Conservation (phyloP, 2,329 filamentous ascomycete genomes). For the Fusarium phyllophilum region DNA sequence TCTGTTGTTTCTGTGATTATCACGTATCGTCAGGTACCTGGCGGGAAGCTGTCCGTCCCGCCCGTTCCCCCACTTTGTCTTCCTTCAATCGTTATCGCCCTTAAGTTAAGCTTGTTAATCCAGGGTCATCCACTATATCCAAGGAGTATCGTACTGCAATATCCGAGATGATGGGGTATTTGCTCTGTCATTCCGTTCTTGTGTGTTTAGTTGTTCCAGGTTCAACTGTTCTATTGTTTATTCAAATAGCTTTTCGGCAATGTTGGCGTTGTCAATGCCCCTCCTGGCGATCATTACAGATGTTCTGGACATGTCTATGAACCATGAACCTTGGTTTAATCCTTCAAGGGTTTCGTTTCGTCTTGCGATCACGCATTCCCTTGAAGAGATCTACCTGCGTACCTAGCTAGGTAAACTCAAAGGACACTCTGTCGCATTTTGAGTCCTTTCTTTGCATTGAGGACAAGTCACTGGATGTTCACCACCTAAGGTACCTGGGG, state of each 20-base stretch:
- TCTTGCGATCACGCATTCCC: constrained; percentile 17
- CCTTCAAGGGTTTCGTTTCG: constrained; percentile 21
- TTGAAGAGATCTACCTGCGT: background rate
- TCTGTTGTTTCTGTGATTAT: background rate
- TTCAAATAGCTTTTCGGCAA: background rate
- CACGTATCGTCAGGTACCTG: background rate
- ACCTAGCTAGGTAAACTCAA: background rate
- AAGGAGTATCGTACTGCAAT: constrained; percentile 18
- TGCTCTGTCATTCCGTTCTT: constrained; percentile 5
- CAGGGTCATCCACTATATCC: constrained; percentile 13
- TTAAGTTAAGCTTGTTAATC: constrained; percentile 17
- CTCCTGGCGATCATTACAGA: constrained; percentile 35
- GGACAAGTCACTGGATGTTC: background rate
- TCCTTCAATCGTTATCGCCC: constrained; percentile 7
- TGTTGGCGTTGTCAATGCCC: constrained; percentile 6
- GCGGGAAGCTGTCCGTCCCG: constrained; percentile 24
- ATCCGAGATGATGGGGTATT: constrained; percentile 9
- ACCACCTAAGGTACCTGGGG: background rate
- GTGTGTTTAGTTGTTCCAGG: background rate
- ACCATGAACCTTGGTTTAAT: constrained; percentile 11
- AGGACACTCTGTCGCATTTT: background rate
- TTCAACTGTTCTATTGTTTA: constrained; percentile 5
- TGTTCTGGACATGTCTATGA: constrained; percentile 6
- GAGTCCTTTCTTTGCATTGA: background rate
- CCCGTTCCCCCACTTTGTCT: constrained; percentile 22